Conservation (phyloP, 129 eudicot genomes). For the Artemisia annua region DNA sequence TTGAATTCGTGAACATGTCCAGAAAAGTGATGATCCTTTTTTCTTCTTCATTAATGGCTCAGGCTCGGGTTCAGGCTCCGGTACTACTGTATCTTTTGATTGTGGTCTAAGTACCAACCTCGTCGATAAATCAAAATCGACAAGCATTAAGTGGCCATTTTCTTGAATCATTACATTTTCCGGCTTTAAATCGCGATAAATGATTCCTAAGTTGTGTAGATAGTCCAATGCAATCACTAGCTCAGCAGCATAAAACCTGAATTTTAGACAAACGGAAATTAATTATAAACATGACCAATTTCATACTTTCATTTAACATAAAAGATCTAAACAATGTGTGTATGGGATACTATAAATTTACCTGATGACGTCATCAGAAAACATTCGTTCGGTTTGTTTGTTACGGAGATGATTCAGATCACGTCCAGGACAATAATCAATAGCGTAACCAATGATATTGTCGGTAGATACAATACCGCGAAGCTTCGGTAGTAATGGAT, state of each 20-base stretch:
- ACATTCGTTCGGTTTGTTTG: conserved; percentile 77
- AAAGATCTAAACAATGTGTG: background rate
- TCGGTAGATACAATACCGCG: conserved; percentile 65
- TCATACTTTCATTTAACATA: no score
- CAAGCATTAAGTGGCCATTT: conserved; percentile 87
- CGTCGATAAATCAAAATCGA: conserved; percentile 88
- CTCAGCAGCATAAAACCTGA: conserved; percentile 89
- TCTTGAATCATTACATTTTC: conserved; percentile 83
- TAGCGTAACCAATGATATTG: conserved; percentile 69
- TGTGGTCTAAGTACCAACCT: conserved; percentile 51
- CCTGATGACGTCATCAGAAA: conserved; percentile 86
- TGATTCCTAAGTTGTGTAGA: conserved; percentile 70
- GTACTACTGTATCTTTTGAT: conserved; percentile 17
- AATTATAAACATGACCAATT: background rate
- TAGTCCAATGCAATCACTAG: conserved; percentile 82
- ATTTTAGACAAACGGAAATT: background rate
- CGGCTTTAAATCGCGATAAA: conserved; percentile 89
- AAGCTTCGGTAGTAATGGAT: conserved; percentile 80
- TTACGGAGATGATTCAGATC: conserved; percentile 66
- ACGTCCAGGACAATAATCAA: conserved; percentile 89
- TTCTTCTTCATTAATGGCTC: conserved; percentile 33
- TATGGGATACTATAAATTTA: background rate
- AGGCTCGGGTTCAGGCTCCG: conserved; percentile 4
- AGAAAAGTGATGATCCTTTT: conserved; percentile 9
- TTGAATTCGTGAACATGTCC: conserved; percentile 34